These are phyloP conservation scores for Fistulifera solaris DNA, from an alignment of 108 stramenopile species.

Conservation along the genomic window DNA sequence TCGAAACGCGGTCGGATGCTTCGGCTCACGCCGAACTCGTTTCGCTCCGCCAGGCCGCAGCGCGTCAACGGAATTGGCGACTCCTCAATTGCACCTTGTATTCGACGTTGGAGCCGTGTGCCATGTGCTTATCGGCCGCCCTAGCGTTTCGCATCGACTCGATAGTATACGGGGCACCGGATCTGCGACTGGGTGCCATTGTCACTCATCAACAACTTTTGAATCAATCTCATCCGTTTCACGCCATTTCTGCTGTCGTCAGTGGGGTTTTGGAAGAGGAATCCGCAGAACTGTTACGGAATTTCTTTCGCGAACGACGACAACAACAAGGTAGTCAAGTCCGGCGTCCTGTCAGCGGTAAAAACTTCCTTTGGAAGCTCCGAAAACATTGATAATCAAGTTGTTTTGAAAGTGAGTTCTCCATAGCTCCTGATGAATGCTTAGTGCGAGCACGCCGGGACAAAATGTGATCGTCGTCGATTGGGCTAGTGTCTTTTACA, in stretches of 20 bases:
- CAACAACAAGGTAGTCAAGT: background rate
- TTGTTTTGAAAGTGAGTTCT: too few species aligned
- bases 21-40: constrained; percentile 82
- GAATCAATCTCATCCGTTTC: constrained; percentile 73
- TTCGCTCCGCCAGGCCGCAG: constrained; percentile 55
- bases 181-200: constrained; percentile 70
- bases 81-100: constrained; percentile 69
- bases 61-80: constrained; percentile 61
- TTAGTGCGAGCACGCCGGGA: too few species aligned
- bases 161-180: constrained; percentile 78
- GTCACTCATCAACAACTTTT: constrained; percentile 55
- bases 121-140: constrained; percentile 75
- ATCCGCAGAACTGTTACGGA: constrained; percentile 47
- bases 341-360: too few species aligned
- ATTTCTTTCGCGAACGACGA: constrained; percentile 58
- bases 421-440: too few species aligned
- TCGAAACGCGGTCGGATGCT: constrained; percentile 69
- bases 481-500: too few species aligned
- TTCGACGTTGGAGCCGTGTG: constrained; percentile 82
- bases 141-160: constrained; percentile 74
- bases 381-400: too few species aligned
- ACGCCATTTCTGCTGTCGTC: constrained; percentile 44
- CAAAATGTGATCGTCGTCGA: too few species aligned
- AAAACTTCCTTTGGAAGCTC: too few species aligned
- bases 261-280: constrained; percentile 53